A percentile compares a stretch with the other conserved stretches of the same genome.
Evolutionary conservation across 352 stramenopile species (phyloP).

Genomic region (Phytophthora vignae): DNA sequence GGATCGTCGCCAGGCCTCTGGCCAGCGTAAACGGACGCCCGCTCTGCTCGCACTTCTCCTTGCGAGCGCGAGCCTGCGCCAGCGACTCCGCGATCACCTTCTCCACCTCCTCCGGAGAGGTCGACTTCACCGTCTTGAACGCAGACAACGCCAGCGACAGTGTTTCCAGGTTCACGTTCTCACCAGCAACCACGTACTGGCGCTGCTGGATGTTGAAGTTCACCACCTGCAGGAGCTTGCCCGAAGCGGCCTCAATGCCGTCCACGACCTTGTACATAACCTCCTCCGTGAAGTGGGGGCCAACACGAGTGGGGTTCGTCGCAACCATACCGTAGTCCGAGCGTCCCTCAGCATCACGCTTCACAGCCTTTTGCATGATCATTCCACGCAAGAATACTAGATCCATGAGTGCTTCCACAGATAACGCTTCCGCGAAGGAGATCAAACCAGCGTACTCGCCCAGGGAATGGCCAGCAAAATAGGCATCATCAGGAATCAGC

Average conservation of each 20-base stretch:
- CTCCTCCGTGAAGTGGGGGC: constrained; percentile 73
- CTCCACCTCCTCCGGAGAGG: constrained; percentile 47
- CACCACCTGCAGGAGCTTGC: constrained; percentile 86
- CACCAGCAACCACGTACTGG: constrained; percentile 90
- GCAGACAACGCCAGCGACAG: constrained; percentile 69
- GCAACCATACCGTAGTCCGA: constrained; percentile 93
- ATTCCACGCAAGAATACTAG: constrained; percentile 81
- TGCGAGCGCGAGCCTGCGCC: constrained; percentile 59
- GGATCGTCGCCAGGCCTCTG: constrained; percentile 80
- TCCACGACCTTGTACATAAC: constrained; percentile 77
- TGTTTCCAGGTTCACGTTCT: constrained; percentile 85
- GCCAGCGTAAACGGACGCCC: constrained; percentile 70
- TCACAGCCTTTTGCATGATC: constrained; percentile 70
- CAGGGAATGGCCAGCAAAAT: constrained; percentile 86
- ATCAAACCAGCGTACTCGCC: constrained; percentile 84
- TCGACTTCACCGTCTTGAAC: constrained; percentile 59
- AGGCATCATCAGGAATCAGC: constrained; percentile 64
- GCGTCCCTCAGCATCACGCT: constrained; percentile 59
- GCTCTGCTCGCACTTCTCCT: constrained; percentile 60
- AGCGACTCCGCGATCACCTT: constrained; percentile 71
- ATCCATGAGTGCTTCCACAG: constrained; percentile 72
- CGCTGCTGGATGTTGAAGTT: constrained; percentile 90
- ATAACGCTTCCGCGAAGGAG: constrained; percentile 71
- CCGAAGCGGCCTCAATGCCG: constrained; percentile 59
- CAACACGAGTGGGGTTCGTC: constrained; percentile 78